A percentile compares a stretch with the other conserved stretches of the same genome.
phyloP scores from a whole-genome alignment of 2,329 filamentous ascomycete genomes.

The Beauveria varroae region DNA sequence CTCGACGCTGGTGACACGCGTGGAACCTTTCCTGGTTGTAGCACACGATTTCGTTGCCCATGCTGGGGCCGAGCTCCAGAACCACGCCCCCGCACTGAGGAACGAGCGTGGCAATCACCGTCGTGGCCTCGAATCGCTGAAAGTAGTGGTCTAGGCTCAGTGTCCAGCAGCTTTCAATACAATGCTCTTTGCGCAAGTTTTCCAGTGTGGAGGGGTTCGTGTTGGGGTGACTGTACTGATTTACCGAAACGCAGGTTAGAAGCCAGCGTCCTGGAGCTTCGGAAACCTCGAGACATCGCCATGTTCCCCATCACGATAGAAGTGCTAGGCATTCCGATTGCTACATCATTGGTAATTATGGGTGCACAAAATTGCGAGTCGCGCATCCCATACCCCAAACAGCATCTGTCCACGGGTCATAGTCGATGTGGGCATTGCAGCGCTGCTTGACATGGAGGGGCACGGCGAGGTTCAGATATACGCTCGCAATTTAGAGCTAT shows the following conservation, averaged over 20 bases:
- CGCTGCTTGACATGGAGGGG: background rate
- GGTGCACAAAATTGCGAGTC: background rate
- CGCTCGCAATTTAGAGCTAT: no score
- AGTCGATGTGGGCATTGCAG: background rate
- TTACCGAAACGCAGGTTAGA: background rate
- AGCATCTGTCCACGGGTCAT: background rate
- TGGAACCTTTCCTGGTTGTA: constrained; percentile 25
- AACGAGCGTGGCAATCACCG: background rate
- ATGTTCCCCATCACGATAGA: background rate
- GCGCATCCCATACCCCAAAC: background rate
- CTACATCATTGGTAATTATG: background rate
- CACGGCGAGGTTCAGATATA: background rate
- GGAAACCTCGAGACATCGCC: background rate
- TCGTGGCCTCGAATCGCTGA: background rate
- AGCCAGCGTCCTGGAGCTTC: background rate
- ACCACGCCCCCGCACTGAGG: constrained; percentile 22
- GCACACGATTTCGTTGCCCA: constrained; percentile 34
- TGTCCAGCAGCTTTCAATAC: background rate
- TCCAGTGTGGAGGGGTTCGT: background rate
- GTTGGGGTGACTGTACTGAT: background rate
- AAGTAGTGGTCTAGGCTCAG: background rate
- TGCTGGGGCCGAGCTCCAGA: constrained; percentile 37
- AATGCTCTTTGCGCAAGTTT: background rate
- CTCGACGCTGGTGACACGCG: constrained; percentile 32
- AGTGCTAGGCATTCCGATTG: background rate